Percentiles rank a stretch among this genome's conserved stretches.
Evolutionary conservation across 1,284 basidiomycete genomes (phyloP).

Genomic region (Cutaneotrichosporon cyanovorans): DNA sequence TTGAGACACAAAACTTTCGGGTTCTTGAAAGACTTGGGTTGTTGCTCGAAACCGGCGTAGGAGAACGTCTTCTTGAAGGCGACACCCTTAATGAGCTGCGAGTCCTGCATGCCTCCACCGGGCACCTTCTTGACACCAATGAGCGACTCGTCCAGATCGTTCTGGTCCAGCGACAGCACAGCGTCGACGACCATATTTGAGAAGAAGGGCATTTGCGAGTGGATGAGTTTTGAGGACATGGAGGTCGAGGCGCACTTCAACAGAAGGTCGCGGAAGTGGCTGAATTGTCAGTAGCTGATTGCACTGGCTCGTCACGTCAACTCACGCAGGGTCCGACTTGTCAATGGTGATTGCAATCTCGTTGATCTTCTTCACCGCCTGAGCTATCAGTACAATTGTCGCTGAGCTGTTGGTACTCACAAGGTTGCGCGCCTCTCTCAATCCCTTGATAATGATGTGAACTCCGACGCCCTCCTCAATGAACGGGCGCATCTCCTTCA

Average conservation of each 20-base stretch:
- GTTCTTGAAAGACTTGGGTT: constrained; percentile 86
- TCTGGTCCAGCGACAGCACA: constrained; percentile 82
- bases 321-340: constrained; percentile 80
- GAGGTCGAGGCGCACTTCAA: constrained; percentile 96
- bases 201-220: constrained; percentile 98
- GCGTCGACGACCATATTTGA: constrained; percentile 98
- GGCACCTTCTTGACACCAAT: constrained; percentile 99
- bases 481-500: constrained; percentile 86
- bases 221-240: constrained; percentile 99
- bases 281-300: constrained; percentile 35
- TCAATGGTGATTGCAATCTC: constrained; percentile 86
- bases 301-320: constrained; percentile 11
- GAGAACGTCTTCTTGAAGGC: constrained; percentile 99
- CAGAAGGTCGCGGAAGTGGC: constrained; percentile 85
- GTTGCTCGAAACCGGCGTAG: constrained; percentile 98
- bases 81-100: constrained; percentile 77
- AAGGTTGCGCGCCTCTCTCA: constrained; percentile 78
- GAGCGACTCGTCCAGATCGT: constrained; percentile 88
- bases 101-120: constrained; percentile 98
- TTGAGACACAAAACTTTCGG: constrained; percentile 91
- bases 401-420: constrained; percentile 48
- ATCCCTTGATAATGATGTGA: constrained; percentile 96
- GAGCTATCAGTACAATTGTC: constrained; percentile 2
- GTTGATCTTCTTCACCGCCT: constrained; percentile 82
- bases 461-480: constrained; percentile 97